A percentile compares a stretch with the other conserved stretches of the same genome.
Conservation (phyloP, 164 flowering plant genomes). For the Magnolia officinalis region DNA sequence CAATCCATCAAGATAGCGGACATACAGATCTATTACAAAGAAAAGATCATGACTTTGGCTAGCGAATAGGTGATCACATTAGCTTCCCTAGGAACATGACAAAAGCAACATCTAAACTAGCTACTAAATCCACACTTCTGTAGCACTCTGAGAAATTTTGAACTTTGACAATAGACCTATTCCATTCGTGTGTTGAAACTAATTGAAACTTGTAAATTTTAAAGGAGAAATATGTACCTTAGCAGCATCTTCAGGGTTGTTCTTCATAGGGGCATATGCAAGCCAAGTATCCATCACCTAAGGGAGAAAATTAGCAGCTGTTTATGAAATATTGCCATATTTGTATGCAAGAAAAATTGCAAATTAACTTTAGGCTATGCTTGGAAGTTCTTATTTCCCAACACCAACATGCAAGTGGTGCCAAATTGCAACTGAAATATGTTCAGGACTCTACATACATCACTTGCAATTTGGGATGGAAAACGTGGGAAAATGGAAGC, state of each 20-base stretch:
- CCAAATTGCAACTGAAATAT: not conserved
- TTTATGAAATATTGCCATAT: not conserved
- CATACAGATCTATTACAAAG: no score
- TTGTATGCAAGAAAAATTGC: not conserved
- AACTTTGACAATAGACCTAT: not conserved
- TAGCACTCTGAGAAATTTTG: not conserved
- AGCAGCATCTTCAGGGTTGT: constrained; percentile 98
- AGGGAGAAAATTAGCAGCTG: constrained; percentile 5
- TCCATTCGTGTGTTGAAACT: not conserved
- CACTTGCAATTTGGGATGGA: not conserved
- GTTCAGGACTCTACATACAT: not conserved
- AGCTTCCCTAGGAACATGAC: not conserved
- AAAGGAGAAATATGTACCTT: constrained; percentile 45
- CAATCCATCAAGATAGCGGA: no score
- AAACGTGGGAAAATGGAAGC: not conserved
- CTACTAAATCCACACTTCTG: not conserved
- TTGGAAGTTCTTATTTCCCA: not conserved
- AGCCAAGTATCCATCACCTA: constrained; percentile 96
- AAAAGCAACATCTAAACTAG: not conserved
- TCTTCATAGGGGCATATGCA: constrained; percentile 99
- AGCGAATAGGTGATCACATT: no score
- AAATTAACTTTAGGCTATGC: not conserved
- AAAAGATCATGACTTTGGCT: no score
- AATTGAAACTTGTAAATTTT: not conserved
- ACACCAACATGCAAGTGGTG: not conserved